These are phyloP conservation scores for Zygoascus tannicola DNA, from an alignment of 805 yeast species.

Conservation along the genomic window DNA sequence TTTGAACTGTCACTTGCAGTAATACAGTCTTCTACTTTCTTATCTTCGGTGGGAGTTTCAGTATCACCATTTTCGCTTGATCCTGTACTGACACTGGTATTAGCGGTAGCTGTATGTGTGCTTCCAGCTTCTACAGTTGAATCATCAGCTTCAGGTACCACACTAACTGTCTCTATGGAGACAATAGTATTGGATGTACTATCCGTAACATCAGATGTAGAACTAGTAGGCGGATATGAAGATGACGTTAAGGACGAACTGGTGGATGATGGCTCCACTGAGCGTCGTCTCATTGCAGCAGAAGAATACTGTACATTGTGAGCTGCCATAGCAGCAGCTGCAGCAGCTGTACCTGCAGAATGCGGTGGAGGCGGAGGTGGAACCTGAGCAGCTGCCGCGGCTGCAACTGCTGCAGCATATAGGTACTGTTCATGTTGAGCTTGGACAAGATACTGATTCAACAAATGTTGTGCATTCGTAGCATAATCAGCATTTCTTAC, in stretches of 20 bases:
- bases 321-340: slow-evolving; percentile 1
- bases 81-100: not conserved
- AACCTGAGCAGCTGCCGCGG: slow-evolving; percentile 12
- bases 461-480: slow-evolving; percentile 51
- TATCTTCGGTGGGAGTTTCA: not conserved
- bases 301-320: not conserved
- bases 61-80: not conserved
- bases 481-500: slow-evolving; percentile 26
- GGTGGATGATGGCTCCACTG: slow-evolving; percentile 1
- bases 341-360: slow-evolving; percentile 3
- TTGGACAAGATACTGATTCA: slow-evolving; percentile 73
- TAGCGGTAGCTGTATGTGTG: too few species aligned
- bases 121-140: not conserved
- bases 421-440: slow-evolving; percentile 44
- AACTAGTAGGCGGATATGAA: slow-evolving; percentile 1
- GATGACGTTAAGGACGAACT: slow-evolving; percentile 2
- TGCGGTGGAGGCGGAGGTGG: slow-evolving; percentile 8
- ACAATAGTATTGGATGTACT: not conserved
- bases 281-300: not conserved
- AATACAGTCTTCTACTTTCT: too few species aligned
- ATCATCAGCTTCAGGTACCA: not conserved
- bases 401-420: slow-evolving; percentile 19
- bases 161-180: not conserved
- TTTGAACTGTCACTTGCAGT: not conserved
- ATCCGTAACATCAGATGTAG: slow-evolving; percentile 1